Percentiles rank a stretch among this genome's conserved stretches.
Evolutionary conservation across 345 rosid species (phyloP).

Genomic region (Boechera retrofracta): DNA sequence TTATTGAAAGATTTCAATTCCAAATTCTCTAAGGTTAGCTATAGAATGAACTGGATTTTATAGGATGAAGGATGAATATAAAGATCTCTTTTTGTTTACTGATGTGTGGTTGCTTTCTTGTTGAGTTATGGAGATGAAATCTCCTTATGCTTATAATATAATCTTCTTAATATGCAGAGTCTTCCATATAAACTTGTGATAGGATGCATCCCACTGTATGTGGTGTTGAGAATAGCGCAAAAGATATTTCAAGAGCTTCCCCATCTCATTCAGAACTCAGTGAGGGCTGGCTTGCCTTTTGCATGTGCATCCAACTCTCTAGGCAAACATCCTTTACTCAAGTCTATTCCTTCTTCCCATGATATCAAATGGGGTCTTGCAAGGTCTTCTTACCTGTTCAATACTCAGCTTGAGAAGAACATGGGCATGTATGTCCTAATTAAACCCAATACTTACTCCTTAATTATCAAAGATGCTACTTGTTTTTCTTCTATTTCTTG

Average conservation of each 20-base stretch:
- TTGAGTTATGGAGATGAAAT: not conserved
- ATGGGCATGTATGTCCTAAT: constrained; percentile 73
- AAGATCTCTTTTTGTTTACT: not conserved
- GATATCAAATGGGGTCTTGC: constrained; percentile 76
- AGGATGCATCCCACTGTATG: constrained; percentile 57
- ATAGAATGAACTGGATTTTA: not conserved
- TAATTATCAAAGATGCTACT: not conserved
- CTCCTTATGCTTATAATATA: constrained; percentile 12
- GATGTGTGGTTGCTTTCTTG: not conserved
- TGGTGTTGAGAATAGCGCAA: constrained; percentile 48
- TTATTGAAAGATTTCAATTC: constrained; percentile 37
- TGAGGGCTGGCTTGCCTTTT: constrained; percentile 53
- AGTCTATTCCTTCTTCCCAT: constrained; percentile 69
- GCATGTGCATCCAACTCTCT: constrained; percentile 85
- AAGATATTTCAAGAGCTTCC: constrained; percentile 54
- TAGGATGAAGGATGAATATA: no score
- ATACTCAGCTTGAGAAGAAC: constrained; percentile 85
- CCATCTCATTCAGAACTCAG: constrained; percentile 43
- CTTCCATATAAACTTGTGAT: constrained; percentile 44
- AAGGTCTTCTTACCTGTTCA: constrained; percentile 77
- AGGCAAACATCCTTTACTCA: constrained; percentile 73
- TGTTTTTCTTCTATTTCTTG: constrained; percentile 5
- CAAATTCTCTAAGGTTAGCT: constrained; percentile 36
- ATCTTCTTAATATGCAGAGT: constrained; percentile 57
- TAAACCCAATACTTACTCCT: not conserved